Percentiles rank a stretch among this genome's conserved stretches.
Evolutionary conservation across 768 basidiomycete species (phyloP).

Genomic region (Albatrellus ellisii): DNA sequence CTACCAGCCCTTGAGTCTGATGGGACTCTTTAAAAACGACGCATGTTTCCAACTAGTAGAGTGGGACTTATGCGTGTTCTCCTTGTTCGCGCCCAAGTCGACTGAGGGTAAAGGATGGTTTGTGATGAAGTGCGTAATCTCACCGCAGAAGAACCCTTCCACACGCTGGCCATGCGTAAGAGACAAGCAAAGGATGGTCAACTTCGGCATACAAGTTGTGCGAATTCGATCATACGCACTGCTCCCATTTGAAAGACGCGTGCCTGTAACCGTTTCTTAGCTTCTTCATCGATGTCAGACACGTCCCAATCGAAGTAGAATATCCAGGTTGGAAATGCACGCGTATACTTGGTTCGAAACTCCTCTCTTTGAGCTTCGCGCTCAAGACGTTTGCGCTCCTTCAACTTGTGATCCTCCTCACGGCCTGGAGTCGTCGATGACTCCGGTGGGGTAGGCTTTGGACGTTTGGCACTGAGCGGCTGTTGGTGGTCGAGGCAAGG

Average conservation of each 20-base stretch:
- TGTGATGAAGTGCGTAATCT: conserved; percentile 79
- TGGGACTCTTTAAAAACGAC: conserved; percentile 45
- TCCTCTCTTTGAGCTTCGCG: conserved; percentile 14
- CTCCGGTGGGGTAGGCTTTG: conserved; percentile 4
- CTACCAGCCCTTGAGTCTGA: conserved; percentile 49
- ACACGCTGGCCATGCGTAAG: conserved; percentile 37
- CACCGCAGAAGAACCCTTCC: conserved; percentile 79
- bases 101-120: conserved; percentile 28
- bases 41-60: conserved; percentile 9
- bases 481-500: conserved; percentile 9
- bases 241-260: conserved; percentile 60
- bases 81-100: conserved; percentile 41
- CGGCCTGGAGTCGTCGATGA: conserved; percentile 5
- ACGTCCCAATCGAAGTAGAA: conserved; percentile 66
- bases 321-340: conserved; percentile 61
- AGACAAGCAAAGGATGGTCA: too few species aligned
- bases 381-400: conserved; percentile 11
- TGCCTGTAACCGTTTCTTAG: conserved; percentile 31
- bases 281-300: conserved; percentile 35
- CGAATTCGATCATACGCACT: conserved; percentile 43
- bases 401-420: conserved; percentile 10
- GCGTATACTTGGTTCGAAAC: conserved; percentile 12
- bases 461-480: conserved; percentile 10
- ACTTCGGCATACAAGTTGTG: too few species aligned
- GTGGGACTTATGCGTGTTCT: conserved; percentile 33